phyloP scores from a whole-genome alignment of 805 yeast species.

The Wickerhamiella allomyrinae region DNA sequence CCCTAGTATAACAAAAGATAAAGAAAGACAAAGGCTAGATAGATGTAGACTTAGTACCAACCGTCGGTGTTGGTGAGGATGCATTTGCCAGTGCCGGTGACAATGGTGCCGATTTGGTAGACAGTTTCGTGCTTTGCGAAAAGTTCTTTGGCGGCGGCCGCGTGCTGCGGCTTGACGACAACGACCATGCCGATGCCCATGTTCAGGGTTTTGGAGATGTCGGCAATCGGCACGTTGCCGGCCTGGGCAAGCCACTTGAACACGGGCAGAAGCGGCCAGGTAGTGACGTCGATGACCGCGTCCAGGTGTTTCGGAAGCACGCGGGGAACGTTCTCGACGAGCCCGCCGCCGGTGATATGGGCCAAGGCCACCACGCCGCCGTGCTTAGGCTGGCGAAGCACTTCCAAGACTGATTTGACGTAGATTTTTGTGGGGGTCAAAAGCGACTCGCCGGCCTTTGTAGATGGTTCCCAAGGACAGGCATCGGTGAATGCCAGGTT shows the following conservation, averaged over 20 bases:
- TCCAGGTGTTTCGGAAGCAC: conserved; percentile 69
- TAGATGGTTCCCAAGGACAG: conserved; percentile 72
- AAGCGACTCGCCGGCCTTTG: conserved; percentile 72
- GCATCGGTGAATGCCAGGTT: conserved; percentile 54
- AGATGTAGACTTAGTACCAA: conserved; percentile 20
- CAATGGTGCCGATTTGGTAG: conserved; percentile 49
- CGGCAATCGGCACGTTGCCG: conserved; percentile 78
- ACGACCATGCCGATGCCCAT: conserved; percentile 95
- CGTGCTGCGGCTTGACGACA: conserved; percentile 61
- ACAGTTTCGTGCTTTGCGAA: conserved; percentile 61
- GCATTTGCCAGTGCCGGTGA: conserved; percentile 31
- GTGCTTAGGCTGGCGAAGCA: conserved; percentile 36
- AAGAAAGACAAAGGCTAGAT: too few species aligned
- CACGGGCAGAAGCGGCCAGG: conserved; percentile 77
- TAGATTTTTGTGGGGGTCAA: conserved; percentile 86
- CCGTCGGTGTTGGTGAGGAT: conserved; percentile 21
- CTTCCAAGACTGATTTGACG: conserved; percentile 76
- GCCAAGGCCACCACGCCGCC: conserved; percentile 74
- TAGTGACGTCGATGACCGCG: conserved; percentile 63
- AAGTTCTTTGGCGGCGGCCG: conserved; percentile 39
- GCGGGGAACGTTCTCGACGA: conserved; percentile 91
- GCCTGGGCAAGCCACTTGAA: conserved; percentile 89
- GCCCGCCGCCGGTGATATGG: conserved; percentile 97
- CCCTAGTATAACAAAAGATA: too few species aligned
- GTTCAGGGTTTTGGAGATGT: conserved; percentile 81